phyloP scores from a whole-genome alignment of 2,329 filamentous ascomycete species.

The Beauveria medogensis region DNA sequence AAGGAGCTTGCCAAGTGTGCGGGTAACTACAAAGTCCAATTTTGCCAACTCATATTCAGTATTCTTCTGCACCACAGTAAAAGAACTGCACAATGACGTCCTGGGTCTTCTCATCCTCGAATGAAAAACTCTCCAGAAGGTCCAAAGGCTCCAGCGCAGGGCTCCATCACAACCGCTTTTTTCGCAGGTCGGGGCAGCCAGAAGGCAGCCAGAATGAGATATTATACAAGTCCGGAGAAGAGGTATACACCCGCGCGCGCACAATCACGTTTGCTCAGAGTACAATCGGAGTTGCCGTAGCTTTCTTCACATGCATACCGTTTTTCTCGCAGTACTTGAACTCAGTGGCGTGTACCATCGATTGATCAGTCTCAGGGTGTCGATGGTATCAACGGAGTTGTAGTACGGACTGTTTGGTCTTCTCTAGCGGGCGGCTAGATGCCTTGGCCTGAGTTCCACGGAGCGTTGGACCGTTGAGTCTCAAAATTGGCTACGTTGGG shows the following conservation, averaged over 20 bases:
- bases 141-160: not conserved
- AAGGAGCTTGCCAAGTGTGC: not conserved
- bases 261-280: too few species aligned
- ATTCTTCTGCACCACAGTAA: not conserved
- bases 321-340: too few species aligned
- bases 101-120: not conserved
- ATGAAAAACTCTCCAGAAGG: not conserved
- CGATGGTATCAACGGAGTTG: not conserved
- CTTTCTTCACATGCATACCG: too few species aligned
- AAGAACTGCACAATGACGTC: not conserved
- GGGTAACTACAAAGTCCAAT: not conserved
- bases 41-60: not conserved
- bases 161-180: not conserved
- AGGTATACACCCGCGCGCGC: too few species aligned
- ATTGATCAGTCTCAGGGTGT: not conserved
- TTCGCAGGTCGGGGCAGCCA: not conserved
- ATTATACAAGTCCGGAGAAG: not conserved
- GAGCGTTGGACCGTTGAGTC: not conserved
- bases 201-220: not conserved
- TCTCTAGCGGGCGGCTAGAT: not conserved
- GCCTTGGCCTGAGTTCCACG: not conserved
- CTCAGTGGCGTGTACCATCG: not conserved
- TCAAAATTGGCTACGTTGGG: not conserved
- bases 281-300: too few species aligned
- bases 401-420: not conserved